phyloP scores from a whole-genome alignment of 2,329 filamentous ascomycete genomes.

The Blumeria hordei region DNA sequence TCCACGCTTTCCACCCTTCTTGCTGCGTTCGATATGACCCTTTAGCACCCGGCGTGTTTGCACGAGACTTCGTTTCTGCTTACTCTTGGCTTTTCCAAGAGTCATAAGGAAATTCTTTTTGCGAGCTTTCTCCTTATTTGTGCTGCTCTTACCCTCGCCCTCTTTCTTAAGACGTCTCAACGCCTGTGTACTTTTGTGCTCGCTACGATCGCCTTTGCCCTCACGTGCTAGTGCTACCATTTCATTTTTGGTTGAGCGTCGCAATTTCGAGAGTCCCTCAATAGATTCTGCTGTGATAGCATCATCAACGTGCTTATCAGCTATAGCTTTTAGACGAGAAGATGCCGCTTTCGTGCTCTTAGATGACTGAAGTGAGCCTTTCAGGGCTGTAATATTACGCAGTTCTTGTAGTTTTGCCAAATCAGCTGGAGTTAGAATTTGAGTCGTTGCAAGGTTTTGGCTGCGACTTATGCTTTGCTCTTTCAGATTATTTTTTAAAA shows the following conservation, averaged over 20 bases:
- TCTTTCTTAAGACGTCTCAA: conserved; percentile 72
- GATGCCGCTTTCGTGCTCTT: conserved; percentile 19
- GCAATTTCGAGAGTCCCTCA: conserved; percentile 58
- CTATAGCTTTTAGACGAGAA: conserved; percentile 16
- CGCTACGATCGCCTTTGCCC: conserved; percentile 49
- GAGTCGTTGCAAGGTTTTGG: conserved; percentile 59
- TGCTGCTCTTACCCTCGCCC: conserved; percentile 77
- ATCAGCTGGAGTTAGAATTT: conserved; percentile 86
- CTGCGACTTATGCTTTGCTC: conserved; percentile 25
- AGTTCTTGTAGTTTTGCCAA: conserved; percentile 86
- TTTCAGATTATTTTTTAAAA: conserved; percentile 20
- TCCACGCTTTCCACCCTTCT: conserved; percentile 59
- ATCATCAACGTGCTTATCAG: conserved; percentile 55
- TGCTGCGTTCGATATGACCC: conserved; percentile 60
- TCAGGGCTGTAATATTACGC: conserved; percentile 45
- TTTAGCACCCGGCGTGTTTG: conserved; percentile 62
- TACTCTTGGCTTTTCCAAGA: conserved; percentile 79
- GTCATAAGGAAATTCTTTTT: conserved; percentile 99
- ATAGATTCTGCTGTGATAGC: conserved; percentile 79
- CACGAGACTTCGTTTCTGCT: conserved; percentile 81
- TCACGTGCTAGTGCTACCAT: conserved; percentile 62
- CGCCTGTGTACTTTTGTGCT: conserved; percentile 71
- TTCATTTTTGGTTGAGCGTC: conserved; percentile 77
- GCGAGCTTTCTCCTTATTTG: conserved; percentile 87
- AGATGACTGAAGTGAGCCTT: conserved; percentile 25